Evolutionary conservation across 192 early-diverging fungal genomes (phyloP), one percentile per base, ranked within the genome.

Genomic region (Coemansia sp.): DNA sequence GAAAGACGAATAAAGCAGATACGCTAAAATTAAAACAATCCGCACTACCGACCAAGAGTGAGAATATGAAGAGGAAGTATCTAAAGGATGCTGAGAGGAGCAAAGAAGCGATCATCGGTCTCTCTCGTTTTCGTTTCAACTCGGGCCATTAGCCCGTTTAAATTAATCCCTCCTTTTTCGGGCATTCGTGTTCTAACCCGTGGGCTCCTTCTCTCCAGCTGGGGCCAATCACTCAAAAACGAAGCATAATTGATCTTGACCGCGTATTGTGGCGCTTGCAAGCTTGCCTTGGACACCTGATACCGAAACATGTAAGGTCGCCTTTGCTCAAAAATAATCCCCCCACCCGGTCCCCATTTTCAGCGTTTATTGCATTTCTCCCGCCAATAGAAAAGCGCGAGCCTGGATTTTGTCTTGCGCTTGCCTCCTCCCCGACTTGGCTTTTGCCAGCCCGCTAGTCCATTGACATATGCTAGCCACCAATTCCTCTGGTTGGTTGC

Each of bases 81-180:
- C 6, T 12, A 10, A 58, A 18, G 18, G 16, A 9, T n/a, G 34
- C 36, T 16, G 31, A 58, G 34, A 58, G 7, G 10, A 58, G 20
- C 18, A 16, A 58, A 36, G 56, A 58, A 10, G 6, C 34, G 56
- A 58, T 58, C 34, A 58, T 36, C 56, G 36, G 56, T 21, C 56
- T 34, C 55, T 18, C 34, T 16, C 3, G 13, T 58, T 34, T 58
- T 36, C 7, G 33, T 58, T 58, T 18, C 56, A 58, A 21, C 56
- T 35, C 56, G 56, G 56, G 33, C 56, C 36, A 5, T 16, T 31
- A n/a, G 31, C 56, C 56, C 33, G 56, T 58, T 58, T 58, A 36
- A 58, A 58, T 58, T 58, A n/a, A 9, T 35, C 33, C 33, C 33
- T 7, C 33, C 16, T 35, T 53, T 53, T 53, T 16, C n/a, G 26